Conservation (phyloP, 805 yeast genomes). For the Yarrowia hollandica region DNA sequence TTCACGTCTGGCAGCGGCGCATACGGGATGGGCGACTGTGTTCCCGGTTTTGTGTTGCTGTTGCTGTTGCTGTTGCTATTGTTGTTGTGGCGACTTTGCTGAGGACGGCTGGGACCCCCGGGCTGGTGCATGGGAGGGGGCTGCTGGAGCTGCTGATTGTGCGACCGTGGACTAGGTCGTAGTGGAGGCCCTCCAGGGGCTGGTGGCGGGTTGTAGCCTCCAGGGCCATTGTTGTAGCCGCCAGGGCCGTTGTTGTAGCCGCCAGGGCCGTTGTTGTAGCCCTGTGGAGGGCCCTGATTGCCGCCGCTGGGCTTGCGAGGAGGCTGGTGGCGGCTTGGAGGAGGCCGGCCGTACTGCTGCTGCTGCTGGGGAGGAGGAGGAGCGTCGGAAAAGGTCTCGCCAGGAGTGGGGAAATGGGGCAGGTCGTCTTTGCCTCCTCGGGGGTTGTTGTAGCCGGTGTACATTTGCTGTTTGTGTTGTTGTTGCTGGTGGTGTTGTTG, state of each 20-base stretch:
- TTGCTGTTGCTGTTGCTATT: background rate
- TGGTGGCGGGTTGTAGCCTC: conserved; percentile 5
- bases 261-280: background rate
- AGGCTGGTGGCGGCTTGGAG: conserved; percentile 16
- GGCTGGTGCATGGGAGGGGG: conserved; percentile 26
- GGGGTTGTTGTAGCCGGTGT: conserved; percentile 21
- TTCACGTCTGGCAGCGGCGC: conserved; percentile 31
- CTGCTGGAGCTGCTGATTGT: conserved; percentile 21
- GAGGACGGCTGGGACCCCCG: conserved; percentile 5
- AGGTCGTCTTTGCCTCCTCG: conserved; percentile 14
- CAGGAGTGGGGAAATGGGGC: conserved; percentile 25
- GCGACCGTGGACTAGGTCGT: conserved; percentile 11
- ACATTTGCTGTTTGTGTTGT: conserved; percentile 9
- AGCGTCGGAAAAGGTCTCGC: conserved; percentile 1
- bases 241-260: background rate
- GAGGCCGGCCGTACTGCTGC: conserved; percentile 24
- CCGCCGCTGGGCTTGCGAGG: conserved; percentile 21
- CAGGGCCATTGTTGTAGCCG: background rate
- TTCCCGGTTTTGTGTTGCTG: background rate
- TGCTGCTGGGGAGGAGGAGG: conserved; percentile 11
- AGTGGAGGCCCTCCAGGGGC: background rate
- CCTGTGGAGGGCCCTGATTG: background rate
- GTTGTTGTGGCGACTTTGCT: conserved; percentile 6
- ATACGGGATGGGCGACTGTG: conserved; percentile 26
- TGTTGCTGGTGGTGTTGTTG: background rate